Base-by-base conservation (phyloP, 495 filamentous ascomycete genomes). In the Terfezia claveryi region DNA sequence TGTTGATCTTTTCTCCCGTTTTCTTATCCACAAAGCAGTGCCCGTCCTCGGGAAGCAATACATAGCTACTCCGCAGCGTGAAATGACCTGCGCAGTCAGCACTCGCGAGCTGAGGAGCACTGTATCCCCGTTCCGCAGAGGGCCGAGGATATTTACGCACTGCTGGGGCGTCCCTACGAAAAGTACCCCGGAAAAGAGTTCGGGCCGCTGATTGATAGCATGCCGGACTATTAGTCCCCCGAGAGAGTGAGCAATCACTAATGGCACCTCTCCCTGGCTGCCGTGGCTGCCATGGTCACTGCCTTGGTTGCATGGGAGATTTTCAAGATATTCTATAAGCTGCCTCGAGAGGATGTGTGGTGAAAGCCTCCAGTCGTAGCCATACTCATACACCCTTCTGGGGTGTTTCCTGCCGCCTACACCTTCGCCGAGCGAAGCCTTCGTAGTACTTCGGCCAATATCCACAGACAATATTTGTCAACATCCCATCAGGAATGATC, bases 291-390 rank as follows among this genome's bases (percentile, higher is more conserved):
- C 8, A 14, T 4, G 41, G 17, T 9, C 8, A 46, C 4, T 20
- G 17, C 41, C 8, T 4, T 46, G 12, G 66, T 95, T 94, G 46
- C 79, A 88, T 1, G 79, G 83, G 2, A 98, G 70, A 6, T 67
- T 71, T 65, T 85, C 78, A 12, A 98, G 70, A 58, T 82, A 94
- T 36, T 71, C 64, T 32, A 81, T 75, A 7, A 98, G 68, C 52
- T 75, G 75, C 10, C 72, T 69, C 0, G 82, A 85, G 2, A 92
- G 74, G 1, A 89, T 68, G 61, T 83, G 76, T 1, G 91, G 91
- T 57, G 83, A 86, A 54, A 98, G 70, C 36, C 91, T 77, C 89
- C 89, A 98, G 66, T 98, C 89, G 63, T 94, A 98, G 36, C 91
- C 87, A 61, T 91, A 98, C 58, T 95, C 81, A 67, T 83, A 82